Evolutionary conservation across 108 stramenopile species (phyloP).

Genomic region (Aurantiochytrium sp.): DNA sequence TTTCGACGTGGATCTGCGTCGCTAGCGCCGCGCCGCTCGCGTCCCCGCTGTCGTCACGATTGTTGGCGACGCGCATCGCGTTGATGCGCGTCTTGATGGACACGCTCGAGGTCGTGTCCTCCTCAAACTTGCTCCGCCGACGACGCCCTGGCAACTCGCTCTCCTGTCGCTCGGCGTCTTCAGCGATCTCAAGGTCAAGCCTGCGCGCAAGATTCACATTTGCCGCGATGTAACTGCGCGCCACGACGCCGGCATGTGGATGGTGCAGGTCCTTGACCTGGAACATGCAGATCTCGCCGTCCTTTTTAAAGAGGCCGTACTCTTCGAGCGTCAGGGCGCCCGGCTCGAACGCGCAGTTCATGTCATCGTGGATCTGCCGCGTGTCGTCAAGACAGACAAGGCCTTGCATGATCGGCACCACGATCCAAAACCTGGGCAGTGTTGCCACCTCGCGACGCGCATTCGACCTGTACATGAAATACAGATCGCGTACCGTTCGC

Average conservation of each 20-base stretch:
- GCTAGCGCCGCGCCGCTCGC: too few relatives aligned
- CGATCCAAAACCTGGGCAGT: background rate
- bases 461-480: background rate
- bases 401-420: background rate
- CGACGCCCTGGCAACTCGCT: background rate
- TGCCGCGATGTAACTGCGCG: background rate
- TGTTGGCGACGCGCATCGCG: background rate
- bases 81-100: background rate
- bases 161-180: background rate
- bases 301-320: background rate
- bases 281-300: background rate
- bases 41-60: too few relatives aligned
- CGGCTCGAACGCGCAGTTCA: background rate
- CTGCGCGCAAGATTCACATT: conserved; percentile 9
- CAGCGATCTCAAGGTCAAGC: background rate
- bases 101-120: background rate
- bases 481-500: background rate
- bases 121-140: background rate
- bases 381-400: background rate
- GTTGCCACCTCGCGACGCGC: background rate
- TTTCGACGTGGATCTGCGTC: background rate
- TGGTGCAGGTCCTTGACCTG: background rate
- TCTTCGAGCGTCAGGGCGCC: background rate
- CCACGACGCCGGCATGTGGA: background rate
- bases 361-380: background rate